A percentile compares a stretch with the other conserved stretches of the same genome.
Conservation (phyloP, 257 asterid species). For the Leptodermis oblonga region DNA sequence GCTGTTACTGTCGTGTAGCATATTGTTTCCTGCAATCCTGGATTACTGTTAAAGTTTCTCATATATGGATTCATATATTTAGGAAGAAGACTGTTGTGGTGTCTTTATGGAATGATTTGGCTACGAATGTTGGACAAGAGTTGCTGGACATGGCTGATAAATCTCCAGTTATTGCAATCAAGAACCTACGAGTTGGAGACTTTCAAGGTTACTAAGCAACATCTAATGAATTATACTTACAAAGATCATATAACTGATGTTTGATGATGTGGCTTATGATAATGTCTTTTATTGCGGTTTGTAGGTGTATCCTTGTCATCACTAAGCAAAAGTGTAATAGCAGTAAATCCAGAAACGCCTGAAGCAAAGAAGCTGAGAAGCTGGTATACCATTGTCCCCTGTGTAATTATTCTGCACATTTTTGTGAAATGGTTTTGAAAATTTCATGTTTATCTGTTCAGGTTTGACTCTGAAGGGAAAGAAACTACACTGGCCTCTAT, state of each 20-base stretch:
- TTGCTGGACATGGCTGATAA: conserved; percentile 75
- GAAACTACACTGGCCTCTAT: conserved; percentile 65
- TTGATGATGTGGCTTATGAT: neutral
- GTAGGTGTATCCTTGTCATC: conserved; percentile 87
- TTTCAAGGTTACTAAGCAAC: conserved; percentile 54
- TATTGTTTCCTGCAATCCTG: neutral
- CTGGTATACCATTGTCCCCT: conserved; percentile 42
- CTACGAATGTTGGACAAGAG: conserved; percentile 42
- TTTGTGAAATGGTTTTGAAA: neutral
- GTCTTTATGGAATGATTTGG: conserved; percentile 40
- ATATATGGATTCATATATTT: conserved; percentile 11
- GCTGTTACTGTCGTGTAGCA: neutral
- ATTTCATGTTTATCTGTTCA: conserved; percentile 17
- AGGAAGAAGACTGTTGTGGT: conserved; percentile 73
- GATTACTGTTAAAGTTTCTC: neutral
- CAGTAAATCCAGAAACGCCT: conserved; percentile 74
- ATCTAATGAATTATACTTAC: neutral
- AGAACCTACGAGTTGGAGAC: conserved; percentile 86
- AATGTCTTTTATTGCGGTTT: neutral
- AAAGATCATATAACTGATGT: too few relatives aligned
- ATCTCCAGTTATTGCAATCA: conserved; percentile 89
- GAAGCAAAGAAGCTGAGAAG: conserved; percentile 71
- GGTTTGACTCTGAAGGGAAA: conserved; percentile 94
- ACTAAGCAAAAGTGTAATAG: conserved; percentile 60
- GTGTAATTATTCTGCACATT: neutral